Evolutionary conservation across 495 filamentous ascomycete species (phyloP).

Genomic region (Parmelia sp.): DNA sequence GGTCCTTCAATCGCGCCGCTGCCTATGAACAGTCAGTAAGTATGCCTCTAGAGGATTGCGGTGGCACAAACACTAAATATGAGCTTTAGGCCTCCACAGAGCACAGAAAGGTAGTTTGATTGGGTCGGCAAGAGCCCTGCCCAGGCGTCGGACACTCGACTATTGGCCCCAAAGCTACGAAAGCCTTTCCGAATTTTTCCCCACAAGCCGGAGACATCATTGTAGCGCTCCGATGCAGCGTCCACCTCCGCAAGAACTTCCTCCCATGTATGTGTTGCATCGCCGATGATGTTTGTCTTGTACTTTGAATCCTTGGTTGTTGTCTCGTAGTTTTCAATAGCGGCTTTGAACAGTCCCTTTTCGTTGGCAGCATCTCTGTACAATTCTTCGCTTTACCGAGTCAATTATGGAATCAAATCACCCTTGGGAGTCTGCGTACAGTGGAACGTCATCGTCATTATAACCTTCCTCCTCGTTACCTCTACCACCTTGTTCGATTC

Average conservation of each 20-base stretch:
- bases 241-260: constrained; percentile 1
- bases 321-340: constrained; percentile 1
- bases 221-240: constrained; percentile 6
- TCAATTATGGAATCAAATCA: neutral
- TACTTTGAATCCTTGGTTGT: constrained; percentile 4
- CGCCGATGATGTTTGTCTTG: neutral
- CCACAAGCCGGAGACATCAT: constrained; percentile 6
- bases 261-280: constrained; percentile 7
- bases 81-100: constrained; percentile 14
- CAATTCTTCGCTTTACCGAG: constrained; percentile 4
- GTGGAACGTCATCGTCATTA: neutral
- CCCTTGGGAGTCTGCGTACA: neutral
- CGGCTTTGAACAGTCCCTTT: neutral
- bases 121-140: constrained; percentile 8
- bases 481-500: neutral
- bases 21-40: neutral
- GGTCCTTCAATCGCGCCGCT: constrained; percentile 3
- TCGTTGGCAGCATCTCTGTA: constrained; percentile 9
- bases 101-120: constrained; percentile 8
- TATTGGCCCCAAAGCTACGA: constrained; percentile 6
- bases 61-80: constrained; percentile 1
- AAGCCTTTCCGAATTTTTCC: constrained; percentile 10
- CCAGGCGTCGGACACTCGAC: constrained; percentile 10
- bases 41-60: too few species aligned
- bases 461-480: neutral